Evolutionary conservation across 23 red algal species (phyloP).

Genomic region (Gracilariopsis chorda): DNA sequence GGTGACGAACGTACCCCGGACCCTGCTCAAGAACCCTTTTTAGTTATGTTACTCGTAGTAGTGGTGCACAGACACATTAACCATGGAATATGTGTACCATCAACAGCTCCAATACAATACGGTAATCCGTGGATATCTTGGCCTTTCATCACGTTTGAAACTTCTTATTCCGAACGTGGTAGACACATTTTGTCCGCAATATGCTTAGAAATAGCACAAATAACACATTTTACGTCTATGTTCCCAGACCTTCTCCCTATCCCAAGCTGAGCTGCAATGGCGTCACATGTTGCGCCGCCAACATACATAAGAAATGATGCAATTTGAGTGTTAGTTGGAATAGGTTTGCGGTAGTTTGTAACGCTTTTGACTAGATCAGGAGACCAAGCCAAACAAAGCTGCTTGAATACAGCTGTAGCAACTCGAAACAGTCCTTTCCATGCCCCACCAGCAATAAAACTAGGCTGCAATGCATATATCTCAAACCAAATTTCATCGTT

Average conservation of each 20-base stretch:
- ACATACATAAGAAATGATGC: neutral
- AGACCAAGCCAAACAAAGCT: neutral
- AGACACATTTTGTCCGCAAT: neutral
- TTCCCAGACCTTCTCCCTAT: neutral
- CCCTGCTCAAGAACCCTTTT: neutral
- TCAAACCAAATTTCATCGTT: too few species aligned
- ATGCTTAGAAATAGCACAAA: neutral
- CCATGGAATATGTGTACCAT: conserved; percentile 1
- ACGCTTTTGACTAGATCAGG: neutral
- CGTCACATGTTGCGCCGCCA: neutral
- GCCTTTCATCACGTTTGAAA: neutral
- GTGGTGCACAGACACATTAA: neutral
- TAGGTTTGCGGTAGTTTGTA: neutral
- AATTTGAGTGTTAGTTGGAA: neutral
- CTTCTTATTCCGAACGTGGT: neutral
- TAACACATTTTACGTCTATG: neutral
- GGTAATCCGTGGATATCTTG: neutral
- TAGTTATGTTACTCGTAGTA: neutral
- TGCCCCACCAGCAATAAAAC: too few species aligned
- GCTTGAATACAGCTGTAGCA: neutral
- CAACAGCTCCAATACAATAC: neutral
- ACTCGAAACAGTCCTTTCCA: conserved; percentile 22
- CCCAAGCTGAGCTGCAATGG: neutral
- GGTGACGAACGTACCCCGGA: neutral
- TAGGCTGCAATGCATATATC: too few species aligned